Evolutionary conservation across 108 stramenopile genomes (phyloP), one percentile per base, ranked within the genome.

Genomic region (Pseudonitzschia pungens): DNA sequence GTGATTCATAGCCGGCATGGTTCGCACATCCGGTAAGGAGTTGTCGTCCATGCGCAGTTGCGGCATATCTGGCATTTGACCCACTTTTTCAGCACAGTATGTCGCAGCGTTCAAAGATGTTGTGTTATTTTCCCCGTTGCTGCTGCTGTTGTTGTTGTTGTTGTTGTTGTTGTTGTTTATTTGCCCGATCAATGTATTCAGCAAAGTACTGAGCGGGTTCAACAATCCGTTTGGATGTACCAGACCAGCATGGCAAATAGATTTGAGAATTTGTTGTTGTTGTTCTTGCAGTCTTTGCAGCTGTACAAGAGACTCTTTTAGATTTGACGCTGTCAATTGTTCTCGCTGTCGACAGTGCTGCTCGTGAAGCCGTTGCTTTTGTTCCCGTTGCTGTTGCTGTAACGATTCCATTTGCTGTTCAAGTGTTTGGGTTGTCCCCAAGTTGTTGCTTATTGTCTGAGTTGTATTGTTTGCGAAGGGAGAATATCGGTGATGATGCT

Each of bases 261-360:
- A 8, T 51, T 51, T 51, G 20, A 51, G 50, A 51, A 51, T 51
- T 51, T 51, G 50, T n/a, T 51, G 50, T 51, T 51, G 50, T 10
- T 51, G 50, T n/a, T 51, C 50, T n/a, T 51, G 50, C 3, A 51
- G 50, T 51, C n/a, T 51, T 51, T 51, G 50, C 50, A 51, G 10
- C n/a, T 51, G 50, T 8, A 51, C 20, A 51, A 51, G 50, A 51
- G 16, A n/a, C n/a, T 51, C 6, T 51, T 51, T 4, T n/a, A 51
- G 50, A 3, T n/a, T 51, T 2, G 50, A n/a, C 2, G 50, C n/a
- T 51, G 50, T 10, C 3, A 51, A n/a, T 51, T 51, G 50, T 10
- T 51, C 20, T n/a, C 20, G 50, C n/a, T 51, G 20, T n/a, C 10
- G 50, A 16, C 3, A 9, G 10, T 51, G 50, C 3, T 51, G 50